These are phyloP conservation scores for Apiospora sp. DNA, from an alignment of 2,329 filamentous ascomycete genomes.

Conservation along the genomic window DNA sequence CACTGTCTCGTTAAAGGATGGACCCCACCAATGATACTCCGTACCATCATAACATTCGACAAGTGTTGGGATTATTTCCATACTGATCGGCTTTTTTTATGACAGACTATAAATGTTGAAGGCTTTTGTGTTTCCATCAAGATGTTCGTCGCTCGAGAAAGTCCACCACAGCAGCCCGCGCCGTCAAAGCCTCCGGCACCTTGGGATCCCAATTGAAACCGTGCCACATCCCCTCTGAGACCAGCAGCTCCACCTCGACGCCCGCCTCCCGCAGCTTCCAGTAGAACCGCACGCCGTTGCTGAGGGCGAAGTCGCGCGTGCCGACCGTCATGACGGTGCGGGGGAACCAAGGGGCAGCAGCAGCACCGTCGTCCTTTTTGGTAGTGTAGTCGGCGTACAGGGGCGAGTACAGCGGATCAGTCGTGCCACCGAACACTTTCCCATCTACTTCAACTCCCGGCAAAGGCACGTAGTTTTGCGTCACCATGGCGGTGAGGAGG, in stretches of 20 bases:
- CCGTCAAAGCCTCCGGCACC: not conserved
- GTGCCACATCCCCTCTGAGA: slow-evolving; percentile 20
- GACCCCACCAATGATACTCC: too few species aligned
- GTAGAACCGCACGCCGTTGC: slow-evolving; percentile 17
- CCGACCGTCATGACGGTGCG: slow-evolving; percentile 15
- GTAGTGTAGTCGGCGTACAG: not conserved
- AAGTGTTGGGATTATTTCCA: too few species aligned
- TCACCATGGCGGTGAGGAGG: not conserved
- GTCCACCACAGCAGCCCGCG: not conserved
- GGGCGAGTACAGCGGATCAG: slow-evolving; percentile 8
- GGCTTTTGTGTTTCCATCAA: too few species aligned
- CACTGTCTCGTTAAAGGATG: too few species aligned
- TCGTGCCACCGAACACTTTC: not conserved
- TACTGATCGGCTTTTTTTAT: too few species aligned
- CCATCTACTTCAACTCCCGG: not conserved
- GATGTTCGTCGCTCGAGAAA: not conserved
- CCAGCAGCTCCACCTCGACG: slow-evolving; percentile 18
- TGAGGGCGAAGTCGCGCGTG: slow-evolving; percentile 11
- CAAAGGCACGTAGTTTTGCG: not conserved
- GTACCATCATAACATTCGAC: too few species aligned
- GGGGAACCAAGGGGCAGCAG: not conserved
- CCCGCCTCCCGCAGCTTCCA: not conserved
- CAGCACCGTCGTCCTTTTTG: not conserved
- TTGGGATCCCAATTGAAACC: not conserved
- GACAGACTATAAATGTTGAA: too few species aligned